phyloP scores from a whole-genome alignment of 345 rosid species.

The Cardamine resedifolia region DNA sequence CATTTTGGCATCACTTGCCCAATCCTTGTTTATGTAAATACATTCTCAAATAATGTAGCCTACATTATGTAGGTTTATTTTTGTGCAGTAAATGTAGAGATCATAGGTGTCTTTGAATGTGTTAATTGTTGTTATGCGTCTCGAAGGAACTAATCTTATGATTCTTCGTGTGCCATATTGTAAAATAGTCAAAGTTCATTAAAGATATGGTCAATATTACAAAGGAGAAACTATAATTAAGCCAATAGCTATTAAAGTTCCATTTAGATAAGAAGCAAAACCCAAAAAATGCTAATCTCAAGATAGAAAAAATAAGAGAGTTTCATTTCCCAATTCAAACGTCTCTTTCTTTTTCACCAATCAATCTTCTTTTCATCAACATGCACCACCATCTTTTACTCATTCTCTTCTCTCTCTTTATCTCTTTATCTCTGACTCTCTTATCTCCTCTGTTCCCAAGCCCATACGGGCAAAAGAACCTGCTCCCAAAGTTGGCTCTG shows the following conservation, averaged over 20 bases:
- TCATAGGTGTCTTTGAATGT: not conserved
- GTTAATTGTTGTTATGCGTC: not conserved
- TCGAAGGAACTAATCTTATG: not conserved
- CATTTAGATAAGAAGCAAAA: not conserved
- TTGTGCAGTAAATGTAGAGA: not conserved
- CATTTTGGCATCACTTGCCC: slow-evolving; percentile 18
- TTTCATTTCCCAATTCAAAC: slow-evolving; percentile 46
- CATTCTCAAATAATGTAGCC: too few relatives aligned
- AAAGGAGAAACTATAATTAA: not conserved
- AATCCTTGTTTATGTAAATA: not conserved
- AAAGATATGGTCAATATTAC: slow-evolving; percentile 10
- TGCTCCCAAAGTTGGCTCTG: slow-evolving; percentile 41
- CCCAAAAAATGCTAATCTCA: slow-evolving; percentile 23
- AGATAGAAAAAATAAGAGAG: slow-evolving; percentile 2
- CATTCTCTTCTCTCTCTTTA: slow-evolving; percentile 25
- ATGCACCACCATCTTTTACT: slow-evolving; percentile 40
- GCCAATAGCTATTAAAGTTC: slow-evolving; percentile 25
- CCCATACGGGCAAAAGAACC: slow-evolving; percentile 57
- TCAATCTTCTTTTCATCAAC: slow-evolving; percentile 41
- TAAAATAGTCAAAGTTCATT: not conserved
- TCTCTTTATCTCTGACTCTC: slow-evolving; percentile 50
- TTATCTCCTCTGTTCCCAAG: slow-evolving; percentile 72
- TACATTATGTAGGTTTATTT: too few relatives aligned
- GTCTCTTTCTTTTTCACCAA: slow-evolving; percentile 47
- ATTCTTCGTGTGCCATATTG: not conserved